These are phyloP conservation scores for Stellera chamaejasme DNA, from an alignment of 345 rosid species.

Conservation along the genomic window DNA sequence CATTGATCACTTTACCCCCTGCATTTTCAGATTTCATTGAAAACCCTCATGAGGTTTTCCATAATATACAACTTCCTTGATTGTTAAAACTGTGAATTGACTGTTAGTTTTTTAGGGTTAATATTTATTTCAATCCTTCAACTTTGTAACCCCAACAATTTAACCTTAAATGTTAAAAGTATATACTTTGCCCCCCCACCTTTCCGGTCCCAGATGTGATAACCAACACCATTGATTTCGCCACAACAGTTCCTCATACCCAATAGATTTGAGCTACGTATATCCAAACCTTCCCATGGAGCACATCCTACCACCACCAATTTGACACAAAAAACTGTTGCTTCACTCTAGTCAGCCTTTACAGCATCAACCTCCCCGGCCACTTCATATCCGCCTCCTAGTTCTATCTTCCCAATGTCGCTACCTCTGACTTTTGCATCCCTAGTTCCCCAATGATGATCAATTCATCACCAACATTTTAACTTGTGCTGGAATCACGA, in stretches of 20 bases:
- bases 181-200: too few species aligned
- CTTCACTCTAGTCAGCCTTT: conserved; percentile 36
- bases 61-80: too few species aligned
- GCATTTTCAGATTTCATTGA: too few species aligned
- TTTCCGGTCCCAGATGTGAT: too few species aligned
- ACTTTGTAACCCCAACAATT: too few species aligned
- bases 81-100: too few species aligned
- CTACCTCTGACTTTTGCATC: conserved; percentile 29
- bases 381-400: conserved; percentile 35
- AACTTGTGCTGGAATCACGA: conserved; percentile 34
- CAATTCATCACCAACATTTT: conserved; percentile 31
- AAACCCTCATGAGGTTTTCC: too few species aligned
- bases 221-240: conserved; percentile 5
- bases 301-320: conserved; percentile 22
- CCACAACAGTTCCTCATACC: conserved; percentile 36
- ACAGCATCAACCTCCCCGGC: conserved; percentile 43
- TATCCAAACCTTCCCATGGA: conserved; percentile 51
- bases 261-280: conserved; percentile 45
- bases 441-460: conserved; percentile 29
- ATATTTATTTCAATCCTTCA: too few species aligned
- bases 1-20: too few species aligned
- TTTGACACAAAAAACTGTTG: conserved; percentile 29
- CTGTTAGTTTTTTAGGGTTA: too few species aligned
- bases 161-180: too few species aligned
- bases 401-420: conserved; percentile 32